These are phyloP conservation scores for Raffaelea deltoideospora DNA, from an alignment of 2,329 filamentous ascomycete genomes.

Conservation along the genomic window DNA sequence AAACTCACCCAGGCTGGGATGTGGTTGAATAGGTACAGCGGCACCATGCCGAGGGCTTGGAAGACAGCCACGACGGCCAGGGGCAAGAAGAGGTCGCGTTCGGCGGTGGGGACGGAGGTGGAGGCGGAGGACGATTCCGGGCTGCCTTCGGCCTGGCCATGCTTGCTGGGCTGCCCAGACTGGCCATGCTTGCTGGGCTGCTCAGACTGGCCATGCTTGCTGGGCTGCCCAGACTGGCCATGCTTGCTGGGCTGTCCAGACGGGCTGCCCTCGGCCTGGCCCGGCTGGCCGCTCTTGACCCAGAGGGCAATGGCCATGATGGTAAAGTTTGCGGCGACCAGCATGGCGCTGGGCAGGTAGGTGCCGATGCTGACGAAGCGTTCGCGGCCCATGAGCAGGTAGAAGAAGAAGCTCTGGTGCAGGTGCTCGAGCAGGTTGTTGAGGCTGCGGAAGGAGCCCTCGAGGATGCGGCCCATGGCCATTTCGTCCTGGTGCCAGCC, in stretches of 20 bases:
- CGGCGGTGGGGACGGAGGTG: conserved; percentile 20
- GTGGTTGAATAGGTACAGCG: conserved; percentile 77
- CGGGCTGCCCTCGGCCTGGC: conserved; percentile 6
- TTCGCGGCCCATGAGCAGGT: conserved; percentile 78
- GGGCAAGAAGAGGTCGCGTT: conserved; percentile 57
- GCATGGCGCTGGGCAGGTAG: conserved; percentile 94
- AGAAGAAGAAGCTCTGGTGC: conserved; percentile 99
- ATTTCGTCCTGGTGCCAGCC: conserved; percentile 98
- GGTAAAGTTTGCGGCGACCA: conserved; percentile 85
- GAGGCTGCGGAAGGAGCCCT: conserved; percentile 81
- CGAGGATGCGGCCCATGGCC: conserved; percentile 76
- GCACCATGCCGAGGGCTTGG: conserved; percentile 65
- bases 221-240: not conserved
- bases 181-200: conserved; percentile 30
- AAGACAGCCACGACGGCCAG: conserved; percentile 55
- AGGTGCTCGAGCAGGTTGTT: conserved; percentile 95
- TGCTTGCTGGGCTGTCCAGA: conserved; percentile 30
- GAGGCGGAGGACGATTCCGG: not conserved
- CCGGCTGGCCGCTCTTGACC: conserved; percentile 61
- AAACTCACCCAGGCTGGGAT: conserved; percentile 46
- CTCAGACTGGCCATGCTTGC: not conserved
- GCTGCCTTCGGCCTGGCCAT: not conserved
- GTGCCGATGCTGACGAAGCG: conserved; percentile 97
- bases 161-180: conserved; percentile 30
- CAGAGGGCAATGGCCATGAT: conserved; percentile 92